phyloP scores from a whole-genome alignment of 495 filamentous ascomycete genomes.

The Talaromyces wortmannii region DNA sequence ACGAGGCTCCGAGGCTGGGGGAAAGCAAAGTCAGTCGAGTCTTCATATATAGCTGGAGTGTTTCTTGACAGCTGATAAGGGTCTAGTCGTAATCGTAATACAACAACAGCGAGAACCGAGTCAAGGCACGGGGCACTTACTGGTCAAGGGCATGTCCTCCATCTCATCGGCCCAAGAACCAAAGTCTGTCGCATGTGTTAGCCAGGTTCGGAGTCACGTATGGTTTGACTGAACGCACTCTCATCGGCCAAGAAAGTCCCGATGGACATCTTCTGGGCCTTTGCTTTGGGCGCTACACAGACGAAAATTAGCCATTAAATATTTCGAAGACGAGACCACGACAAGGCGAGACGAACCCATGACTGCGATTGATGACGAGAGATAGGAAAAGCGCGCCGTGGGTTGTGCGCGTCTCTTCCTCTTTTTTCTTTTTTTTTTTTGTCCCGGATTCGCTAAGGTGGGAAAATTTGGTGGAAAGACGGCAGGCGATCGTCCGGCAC shows the following conservation, averaged over 20 bases:
- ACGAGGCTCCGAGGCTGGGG: slow-evolving; percentile 24
- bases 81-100: too few species aligned
- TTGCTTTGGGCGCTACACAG: slow-evolving; percentile 75
- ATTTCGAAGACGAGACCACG: slow-evolving; percentile 4
- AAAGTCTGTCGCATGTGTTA: slow-evolving; percentile 55
- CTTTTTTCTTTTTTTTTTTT: neutral
- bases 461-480: neutral
- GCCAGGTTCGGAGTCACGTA: slow-evolving; percentile 16
- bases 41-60: too few species aligned
- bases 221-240: slow-evolving; percentile 47
- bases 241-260: slow-evolving; percentile 84
- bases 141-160: slow-evolving; percentile 69
- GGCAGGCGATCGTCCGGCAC: too few species aligned
- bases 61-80: too few species aligned
- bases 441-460: slow-evolving; percentile 1
- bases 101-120: too few species aligned
- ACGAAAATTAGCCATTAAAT: slow-evolving; percentile 23
- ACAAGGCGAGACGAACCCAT: slow-evolving; percentile 63
- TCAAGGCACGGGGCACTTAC: slow-evolving; percentile 40
- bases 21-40: neutral
- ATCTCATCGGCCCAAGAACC: slow-evolving; percentile 99
- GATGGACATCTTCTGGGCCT: slow-evolving; percentile 89
- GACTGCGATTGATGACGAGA: slow-evolving; percentile 54
- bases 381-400: slow-evolving; percentile 38
- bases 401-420: slow-evolving; percentile 39